These are phyloP conservation scores for Gigaspora rosea DNA, from an alignment of 192 early-diverging fungal genomes.

Conservation along the genomic window DNA sequence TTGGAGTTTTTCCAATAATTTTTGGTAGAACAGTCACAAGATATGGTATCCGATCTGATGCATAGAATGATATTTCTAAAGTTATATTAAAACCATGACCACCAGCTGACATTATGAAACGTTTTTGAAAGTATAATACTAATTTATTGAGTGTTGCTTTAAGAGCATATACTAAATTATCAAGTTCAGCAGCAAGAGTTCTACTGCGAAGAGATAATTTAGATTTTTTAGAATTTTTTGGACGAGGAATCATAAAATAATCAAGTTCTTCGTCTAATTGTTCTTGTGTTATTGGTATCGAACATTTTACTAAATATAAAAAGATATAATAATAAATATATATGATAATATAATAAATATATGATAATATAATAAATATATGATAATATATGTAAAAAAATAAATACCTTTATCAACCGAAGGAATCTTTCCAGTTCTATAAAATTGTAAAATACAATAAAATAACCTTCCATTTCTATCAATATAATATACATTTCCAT, in stretches of 20 bases:
- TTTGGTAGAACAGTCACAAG: not conserved
- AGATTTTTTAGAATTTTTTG: not conserved
- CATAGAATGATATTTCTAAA: conserved; percentile 11
- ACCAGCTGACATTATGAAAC: conserved; percentile 16
- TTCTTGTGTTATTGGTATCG: conserved; percentile 21
- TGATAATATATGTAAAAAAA: not conserved
- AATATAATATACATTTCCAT: conserved; percentile 18
- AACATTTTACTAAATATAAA: not conserved
- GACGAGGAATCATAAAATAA: conserved; percentile 26
- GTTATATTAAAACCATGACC: conserved; percentile 3
- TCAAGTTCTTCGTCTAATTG: conserved; percentile 24
- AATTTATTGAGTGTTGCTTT: not conserved
- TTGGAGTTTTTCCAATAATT: conserved; percentile 14
- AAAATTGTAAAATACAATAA: conserved; percentile 24
- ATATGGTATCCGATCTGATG: not conserved
- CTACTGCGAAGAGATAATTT: conserved; percentile 13
- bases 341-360: not conserved
- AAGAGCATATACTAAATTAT: not conserved
- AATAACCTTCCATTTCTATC: conserved; percentile 21
- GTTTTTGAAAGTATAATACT: conserved; percentile 2
- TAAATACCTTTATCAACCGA: conserved; percentile 4
- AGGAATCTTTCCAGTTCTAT: conserved; percentile 21
- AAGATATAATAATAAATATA: not conserved
- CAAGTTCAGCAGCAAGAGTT: conserved; percentile 2
- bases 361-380: not conserved